Conservation (phyloP, 352 stramenopile species). For the Albugo laibachii region DNA sequence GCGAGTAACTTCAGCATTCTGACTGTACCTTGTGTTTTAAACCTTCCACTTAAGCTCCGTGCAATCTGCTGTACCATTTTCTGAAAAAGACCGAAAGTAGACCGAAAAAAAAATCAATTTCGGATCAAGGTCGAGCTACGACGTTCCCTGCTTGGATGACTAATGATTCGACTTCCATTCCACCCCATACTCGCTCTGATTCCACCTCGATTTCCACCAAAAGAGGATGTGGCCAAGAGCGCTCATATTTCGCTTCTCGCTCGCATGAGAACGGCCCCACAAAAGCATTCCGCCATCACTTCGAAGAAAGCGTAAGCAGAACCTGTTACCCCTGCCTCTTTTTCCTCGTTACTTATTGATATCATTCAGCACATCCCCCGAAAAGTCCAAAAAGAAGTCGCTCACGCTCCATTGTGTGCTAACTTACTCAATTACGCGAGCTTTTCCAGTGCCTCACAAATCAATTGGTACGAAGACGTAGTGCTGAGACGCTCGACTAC, state of each 20-base stretch:
- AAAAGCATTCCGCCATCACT: constrained; percentile 18
- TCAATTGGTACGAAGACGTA: too few relatives aligned
- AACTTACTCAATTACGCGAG: too few relatives aligned
- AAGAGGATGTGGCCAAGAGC: too few relatives aligned
- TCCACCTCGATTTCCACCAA: neutral
- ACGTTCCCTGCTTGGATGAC: constrained; percentile 79
- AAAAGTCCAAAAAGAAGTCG: too few relatives aligned
- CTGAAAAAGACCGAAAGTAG: neutral
- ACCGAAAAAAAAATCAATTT: constrained; percentile 17
- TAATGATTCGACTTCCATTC: constrained; percentile 14
- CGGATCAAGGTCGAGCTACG: constrained; percentile 39
- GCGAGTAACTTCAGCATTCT: too few relatives aligned
- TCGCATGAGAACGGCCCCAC: constrained; percentile 1
- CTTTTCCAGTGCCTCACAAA: too few relatives aligned
- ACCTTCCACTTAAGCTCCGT: neutral
- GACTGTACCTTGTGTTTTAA: too few relatives aligned
- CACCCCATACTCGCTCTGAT: constrained; percentile 1
- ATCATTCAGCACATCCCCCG: too few relatives aligned
- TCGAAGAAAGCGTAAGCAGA: constrained; percentile 9
- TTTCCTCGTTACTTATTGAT: too few relatives aligned
- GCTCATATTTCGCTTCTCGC: neutral
- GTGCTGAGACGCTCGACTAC: too few relatives aligned
- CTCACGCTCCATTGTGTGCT: too few relatives aligned
- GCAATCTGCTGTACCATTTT: neutral
- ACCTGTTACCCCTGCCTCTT: too few relatives aligned